Base-by-base conservation (phyloP, 2,329 filamentous ascomycete genomes). In the Colletotrichum orbiculare region DNA sequence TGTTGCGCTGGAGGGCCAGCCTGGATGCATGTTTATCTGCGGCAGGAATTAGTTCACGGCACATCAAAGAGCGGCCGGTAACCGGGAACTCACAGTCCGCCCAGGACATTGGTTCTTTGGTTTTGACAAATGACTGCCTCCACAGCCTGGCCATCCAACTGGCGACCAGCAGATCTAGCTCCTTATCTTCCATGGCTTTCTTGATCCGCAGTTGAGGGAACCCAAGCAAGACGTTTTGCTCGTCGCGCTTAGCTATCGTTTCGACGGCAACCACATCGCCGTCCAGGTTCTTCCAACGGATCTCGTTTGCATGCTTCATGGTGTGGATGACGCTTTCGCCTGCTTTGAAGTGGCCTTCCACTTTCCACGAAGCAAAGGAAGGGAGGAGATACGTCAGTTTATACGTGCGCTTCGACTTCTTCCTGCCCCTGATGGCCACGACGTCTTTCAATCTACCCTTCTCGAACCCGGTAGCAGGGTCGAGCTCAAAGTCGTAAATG, bases 61-160 rank as follows among this genome's bases (percentile, higher is more conserved):
- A 8, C 37, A 37, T n/a, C 1, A 10, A 6, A 10, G 13, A 8
- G 35, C 11, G 2, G n/a, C 12, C 7, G 13, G 6, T 17, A 2
- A 35, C 6, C 2, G 13, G 8, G 17, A 3, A 56, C 57, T 38
- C 41, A 74, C 74, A 70, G 7, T 71, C 69, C 5, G 70, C 58
- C 73, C 73, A 73, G 5, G 62, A 68, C 49, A 71, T 50, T 1
- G 70, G 61, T 11, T 71, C 68, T n/a, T 68, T 69, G 13, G 68
- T 47, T n/a, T 73, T 69, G 3, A 65, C 67, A 43, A 67, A 60
- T 0, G 71, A 69, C 49, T 74, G 70, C 10, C 68, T 71, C 73
- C 72, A 75, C 4, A 75, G 25, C 5, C 73, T 63, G 2, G 72
- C 72, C 54, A 70, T 70, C 73, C 73, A 75, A 8, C 72, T 72